A percentile compares a stretch with the other conserved stretches of the same genome.
Evolutionary conservation across 192 early-diverging fungal species (phyloP).

Genomic region (Chytriomyces hyalinus): DNA sequence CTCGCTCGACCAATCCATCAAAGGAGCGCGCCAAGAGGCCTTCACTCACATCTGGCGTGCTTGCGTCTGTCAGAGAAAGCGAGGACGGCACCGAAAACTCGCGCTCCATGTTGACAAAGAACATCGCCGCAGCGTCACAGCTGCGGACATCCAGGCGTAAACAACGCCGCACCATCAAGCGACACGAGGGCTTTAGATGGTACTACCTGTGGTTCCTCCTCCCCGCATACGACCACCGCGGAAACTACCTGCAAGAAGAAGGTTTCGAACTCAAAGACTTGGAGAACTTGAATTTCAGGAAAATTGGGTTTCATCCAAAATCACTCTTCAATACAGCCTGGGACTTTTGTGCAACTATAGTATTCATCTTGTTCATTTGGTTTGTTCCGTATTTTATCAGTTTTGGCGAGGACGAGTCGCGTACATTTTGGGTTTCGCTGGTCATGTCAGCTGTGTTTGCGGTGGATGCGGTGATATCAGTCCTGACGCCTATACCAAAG

Average conservation of each 20-base stretch:
- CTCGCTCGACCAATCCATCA: no score
- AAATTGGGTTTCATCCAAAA: conserved; percentile 16
- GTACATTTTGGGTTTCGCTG: neutral
- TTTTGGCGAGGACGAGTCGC: neutral
- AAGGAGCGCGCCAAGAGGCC: no score
- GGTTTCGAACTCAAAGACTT: conserved; percentile 15
- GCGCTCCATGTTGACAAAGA: no score
- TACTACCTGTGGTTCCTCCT: conserved; percentile 4
- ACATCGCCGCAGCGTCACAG: no score
- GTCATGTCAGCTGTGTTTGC: neutral
- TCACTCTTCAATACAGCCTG: neutral
- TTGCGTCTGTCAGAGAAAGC: no score
- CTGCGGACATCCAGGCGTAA: no score
- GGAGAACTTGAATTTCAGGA: neutral
- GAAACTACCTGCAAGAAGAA: neutral
- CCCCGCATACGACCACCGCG: conserved; percentile 9
- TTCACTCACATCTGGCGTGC: no score
- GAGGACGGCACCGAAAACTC: no score
- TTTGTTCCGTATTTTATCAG: conserved; percentile 2
- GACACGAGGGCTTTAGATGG: neutral
- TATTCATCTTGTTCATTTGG: conserved; percentile 2
- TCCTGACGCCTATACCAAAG: neutral
- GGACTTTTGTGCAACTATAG: conserved; percentile 2
- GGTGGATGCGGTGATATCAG: neutral
- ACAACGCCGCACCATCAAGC: no score